Evolutionary conservation across 1,139 yeast species (phyloP).

Genomic region (Lizanozyma gosingica): DNA sequence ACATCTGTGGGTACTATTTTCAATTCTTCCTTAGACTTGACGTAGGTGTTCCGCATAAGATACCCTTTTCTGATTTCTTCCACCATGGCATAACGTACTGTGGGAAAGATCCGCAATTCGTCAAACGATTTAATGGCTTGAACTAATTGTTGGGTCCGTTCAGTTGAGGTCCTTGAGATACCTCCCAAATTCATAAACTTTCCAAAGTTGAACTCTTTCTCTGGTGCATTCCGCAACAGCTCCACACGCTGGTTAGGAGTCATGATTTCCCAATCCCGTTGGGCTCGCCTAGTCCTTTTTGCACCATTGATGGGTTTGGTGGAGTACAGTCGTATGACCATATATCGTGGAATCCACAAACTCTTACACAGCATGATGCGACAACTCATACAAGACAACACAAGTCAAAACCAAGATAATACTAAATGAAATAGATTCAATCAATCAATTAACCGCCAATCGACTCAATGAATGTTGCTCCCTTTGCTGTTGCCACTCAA

Average conservation of each 20-base stretch:
- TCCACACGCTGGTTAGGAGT: constrained; percentile 8
- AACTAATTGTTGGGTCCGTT: constrained; percentile 24
- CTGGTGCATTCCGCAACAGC: constrained; percentile 4
- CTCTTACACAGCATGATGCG: background rate
- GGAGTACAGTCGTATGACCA: background rate
- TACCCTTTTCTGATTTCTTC: constrained; percentile 49
- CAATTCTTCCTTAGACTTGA: constrained; percentile 22
- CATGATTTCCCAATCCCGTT: background rate
- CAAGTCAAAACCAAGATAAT: too few species aligned
- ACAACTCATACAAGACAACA: too few species aligned
- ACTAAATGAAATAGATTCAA: too few species aligned
- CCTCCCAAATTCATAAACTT: constrained; percentile 10
- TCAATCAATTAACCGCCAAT: too few species aligned
- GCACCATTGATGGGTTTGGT: too few species aligned
- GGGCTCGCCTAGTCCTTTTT: background rate
- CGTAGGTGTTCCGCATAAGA: constrained; percentile 27
- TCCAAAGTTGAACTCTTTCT: constrained; percentile 5
- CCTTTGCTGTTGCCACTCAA: too few species aligned
- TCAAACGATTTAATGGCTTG: constrained; percentile 51
- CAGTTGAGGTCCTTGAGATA: constrained; percentile 17
- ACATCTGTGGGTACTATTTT: constrained; percentile 50
- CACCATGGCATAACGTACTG: constrained; percentile 54
- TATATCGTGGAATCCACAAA: background rate
- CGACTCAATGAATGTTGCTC: too few species aligned
- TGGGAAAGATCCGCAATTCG: constrained; percentile 57